Percentiles rank a stretch among this genome's conserved stretches.
phyloP scores from a whole-genome alignment of 31 red algal genomes.

The Bonnemaisonia californica region DNA sequence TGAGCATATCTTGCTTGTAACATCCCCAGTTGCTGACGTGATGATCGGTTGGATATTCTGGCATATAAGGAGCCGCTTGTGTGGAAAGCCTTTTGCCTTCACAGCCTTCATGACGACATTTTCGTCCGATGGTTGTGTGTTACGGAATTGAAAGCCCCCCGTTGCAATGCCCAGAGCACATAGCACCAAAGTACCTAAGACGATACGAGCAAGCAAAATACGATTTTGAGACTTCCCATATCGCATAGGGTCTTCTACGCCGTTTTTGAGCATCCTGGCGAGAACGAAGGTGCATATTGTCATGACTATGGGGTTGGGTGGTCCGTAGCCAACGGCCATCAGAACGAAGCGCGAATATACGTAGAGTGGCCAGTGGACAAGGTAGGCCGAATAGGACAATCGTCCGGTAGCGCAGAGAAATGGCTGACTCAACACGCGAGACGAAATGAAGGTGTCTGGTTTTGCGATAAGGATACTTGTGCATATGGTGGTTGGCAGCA shows the following conservation, averaged over 20 bases:
- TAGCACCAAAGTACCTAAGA: neutral
- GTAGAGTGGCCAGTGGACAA: constrained; percentile 67
- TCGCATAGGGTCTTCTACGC: neutral
- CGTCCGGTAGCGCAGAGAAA: constrained; percentile 23
- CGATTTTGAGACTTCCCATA: no score
- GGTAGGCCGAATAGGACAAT: constrained; percentile 60
- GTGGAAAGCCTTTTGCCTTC: no score
- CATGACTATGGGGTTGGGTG: constrained; percentile 1
- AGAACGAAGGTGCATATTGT: neutral
- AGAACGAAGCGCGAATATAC: neutral
- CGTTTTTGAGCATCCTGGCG: neutral
- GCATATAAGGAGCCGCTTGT: no score
- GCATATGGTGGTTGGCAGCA: neutral
- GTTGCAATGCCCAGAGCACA: neutral
- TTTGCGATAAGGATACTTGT: neutral
- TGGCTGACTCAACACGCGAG: neutral
- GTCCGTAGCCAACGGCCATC: neutral
- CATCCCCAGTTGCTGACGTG: neutral
- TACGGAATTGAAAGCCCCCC: neutral
- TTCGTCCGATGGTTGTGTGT: neutral
- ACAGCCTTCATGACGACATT: neutral
- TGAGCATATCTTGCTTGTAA: no score
- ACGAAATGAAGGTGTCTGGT: neutral
- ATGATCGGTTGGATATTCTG: neutral
- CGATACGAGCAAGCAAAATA: no score